Evolutionary conservation across 495 filamentous ascomycete species (phyloP), one percentile per base, ranked within the genome.

Genomic region (Articulospora tetracladia): DNA sequence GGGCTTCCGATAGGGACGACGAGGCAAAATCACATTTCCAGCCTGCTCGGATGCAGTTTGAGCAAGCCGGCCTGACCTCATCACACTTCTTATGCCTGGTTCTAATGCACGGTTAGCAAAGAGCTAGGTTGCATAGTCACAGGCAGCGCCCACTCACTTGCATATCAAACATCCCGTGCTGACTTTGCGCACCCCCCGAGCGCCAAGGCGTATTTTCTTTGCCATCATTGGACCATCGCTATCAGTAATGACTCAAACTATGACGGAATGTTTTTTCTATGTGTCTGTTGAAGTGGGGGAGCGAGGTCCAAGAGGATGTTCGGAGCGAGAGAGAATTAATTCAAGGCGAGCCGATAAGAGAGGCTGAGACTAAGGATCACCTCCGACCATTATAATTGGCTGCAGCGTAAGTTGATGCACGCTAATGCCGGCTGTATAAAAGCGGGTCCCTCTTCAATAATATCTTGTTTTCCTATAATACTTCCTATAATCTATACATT

Each of bases 1-100:
- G 59, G 57, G 26, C 49, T 59, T 32, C 44, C 47, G 61, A 41
- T 23, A 26, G 52, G 52, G 53, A 53, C 64, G 56, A 60, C 27
- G 57, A 57, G 53, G 62, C 53, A 52, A 68, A 66, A 28, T 68
- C 66, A 68, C 79, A 83, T 53, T 68, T 49, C 19, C 79, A 71
- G 49, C 72, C 71, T 25, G 78, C 76, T 53, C 73, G 74, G 49
- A 72, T 68, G 65, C 79, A 83, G 58, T 73, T 73, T 57, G 69
- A 72, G 61, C 79, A 81, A 48, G 78, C 69, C 12, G 79, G 79
- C 22, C 72, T 71, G 11, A 72, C 67, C 68, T 81, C 79, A 71
- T 83, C 79, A 50, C 79, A 83, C 77, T 82, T 68, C 59, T 68
- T 68, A 54, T 60, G 66, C 52, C 66, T 52, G 52, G 53, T 68